Conservation (phyloP, 2,329 filamentous ascomycete species). For the Fonsecaea multimorphosa region DNA sequence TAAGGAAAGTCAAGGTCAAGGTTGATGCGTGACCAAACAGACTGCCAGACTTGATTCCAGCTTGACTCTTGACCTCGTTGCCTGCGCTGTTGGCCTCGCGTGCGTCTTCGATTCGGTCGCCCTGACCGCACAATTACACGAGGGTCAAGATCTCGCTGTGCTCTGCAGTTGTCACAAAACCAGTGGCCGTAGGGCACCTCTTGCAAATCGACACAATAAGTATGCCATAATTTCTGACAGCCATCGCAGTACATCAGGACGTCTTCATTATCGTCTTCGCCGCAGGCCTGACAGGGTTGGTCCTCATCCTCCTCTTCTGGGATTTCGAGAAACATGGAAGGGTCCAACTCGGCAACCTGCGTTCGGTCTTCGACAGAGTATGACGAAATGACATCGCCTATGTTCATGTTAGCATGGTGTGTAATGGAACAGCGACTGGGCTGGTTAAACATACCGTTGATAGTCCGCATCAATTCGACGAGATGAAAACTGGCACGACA, state of each 20-base stretch:
- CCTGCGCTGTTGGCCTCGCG: constrained; percentile 53
- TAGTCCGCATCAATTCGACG: constrained; percentile 79
- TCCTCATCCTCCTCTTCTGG: constrained; percentile 71
- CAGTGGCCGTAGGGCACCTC: constrained; percentile 77
- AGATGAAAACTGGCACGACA: constrained; percentile 90
- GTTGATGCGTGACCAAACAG: constrained; percentile 79
- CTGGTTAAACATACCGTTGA: constrained; percentile 70
- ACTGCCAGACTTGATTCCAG: constrained; percentile 85
- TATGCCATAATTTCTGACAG: constrained; percentile 89
- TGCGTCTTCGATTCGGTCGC: constrained; percentile 56
- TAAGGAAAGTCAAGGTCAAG: constrained; percentile 87
- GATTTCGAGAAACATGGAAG: constrained; percentile 71
- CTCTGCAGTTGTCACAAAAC: constrained; percentile 85
- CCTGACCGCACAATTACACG: constrained; percentile 45
- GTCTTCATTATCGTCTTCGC: constrained; percentile 78
- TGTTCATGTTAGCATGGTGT: constrained; percentile 20
- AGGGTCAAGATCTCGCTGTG: constrained; percentile 52
- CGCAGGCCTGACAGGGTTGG: constrained; percentile 84
- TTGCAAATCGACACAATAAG: constrained; percentile 85
- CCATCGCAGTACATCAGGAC: constrained; percentile 87
- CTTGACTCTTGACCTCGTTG: constrained; percentile 57
- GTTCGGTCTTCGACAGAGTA: constrained; percentile 60
- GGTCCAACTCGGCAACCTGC: constrained; percentile 87
- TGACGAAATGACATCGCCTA: constrained; percentile 63
- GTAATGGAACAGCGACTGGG: background rate